Percentiles rank a stretch among this genome's conserved stretches.
Conservation (phyloP, 306 rosid genomes). For the Rosa lucieae region DNA sequence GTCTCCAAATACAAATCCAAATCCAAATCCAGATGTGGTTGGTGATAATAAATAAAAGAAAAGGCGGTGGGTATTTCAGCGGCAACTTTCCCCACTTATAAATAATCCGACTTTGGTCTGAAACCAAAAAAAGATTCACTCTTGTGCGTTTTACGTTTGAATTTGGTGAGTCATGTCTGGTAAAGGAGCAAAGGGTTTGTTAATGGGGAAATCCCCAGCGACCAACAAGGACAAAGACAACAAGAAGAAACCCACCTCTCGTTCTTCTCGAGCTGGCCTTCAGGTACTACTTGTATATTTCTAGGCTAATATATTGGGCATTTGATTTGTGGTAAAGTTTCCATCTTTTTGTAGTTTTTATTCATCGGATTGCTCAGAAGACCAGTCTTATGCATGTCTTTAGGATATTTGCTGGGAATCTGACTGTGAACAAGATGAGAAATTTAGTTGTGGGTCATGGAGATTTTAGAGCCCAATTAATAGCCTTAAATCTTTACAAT, state of each 20-base stretch:
- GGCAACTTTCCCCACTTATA: too few species aligned
- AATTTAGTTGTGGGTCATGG: neutral
- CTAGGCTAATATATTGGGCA: too few species aligned
- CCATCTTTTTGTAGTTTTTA: neutral
- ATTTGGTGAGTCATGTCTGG: slow-evolving; percentile 17
- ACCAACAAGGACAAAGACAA: slow-evolving; percentile 32
- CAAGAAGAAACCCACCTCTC: slow-evolving; percentile 39
- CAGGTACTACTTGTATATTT: slow-evolving; percentile 7
- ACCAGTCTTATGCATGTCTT: too few species aligned
- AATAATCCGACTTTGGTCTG: too few species aligned
- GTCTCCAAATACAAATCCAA: too few species aligned
- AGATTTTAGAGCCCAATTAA: neutral
- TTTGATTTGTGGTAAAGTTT: neutral
- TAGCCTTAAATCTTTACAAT: neutral
- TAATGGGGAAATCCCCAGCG: slow-evolving; percentile 33
- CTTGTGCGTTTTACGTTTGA: too few species aligned
- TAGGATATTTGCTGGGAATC: neutral
- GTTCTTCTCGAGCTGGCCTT: slow-evolving; percentile 45
- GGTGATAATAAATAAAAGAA: too few species aligned
- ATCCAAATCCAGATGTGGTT: too few species aligned
- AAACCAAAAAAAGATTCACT: too few species aligned
- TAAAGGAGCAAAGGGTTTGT: slow-evolving; percentile 41
- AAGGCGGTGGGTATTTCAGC: too few species aligned
- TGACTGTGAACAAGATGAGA: neutral
- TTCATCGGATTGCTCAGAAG: too few species aligned